Evolutionary conservation across 257 asterid species (phyloP), one percentile per base, ranked within the genome.

Genomic region (Hygrophila difformis): DNA sequence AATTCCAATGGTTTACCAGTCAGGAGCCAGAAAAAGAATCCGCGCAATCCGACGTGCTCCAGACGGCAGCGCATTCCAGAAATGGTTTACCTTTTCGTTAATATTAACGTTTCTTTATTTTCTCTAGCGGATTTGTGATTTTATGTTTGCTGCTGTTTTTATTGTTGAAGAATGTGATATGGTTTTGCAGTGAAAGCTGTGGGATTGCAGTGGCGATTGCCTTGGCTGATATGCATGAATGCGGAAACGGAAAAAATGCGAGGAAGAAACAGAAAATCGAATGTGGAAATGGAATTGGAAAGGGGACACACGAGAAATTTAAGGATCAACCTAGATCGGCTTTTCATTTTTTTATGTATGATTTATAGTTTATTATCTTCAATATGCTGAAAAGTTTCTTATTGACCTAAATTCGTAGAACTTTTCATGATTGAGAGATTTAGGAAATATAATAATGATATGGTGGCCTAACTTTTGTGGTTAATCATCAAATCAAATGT

Each of bases 51-150:
- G 44, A 35, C 84, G 87, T 47, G 87, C 70, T 31, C 81, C 92
- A 4, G 71, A 79, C 31, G 84, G 92, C 61, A 79, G 85, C 63
- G 87, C 92, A 14, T 83, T 79, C 57, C 62, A 58, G 17, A 73
- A 56, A 56, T 76, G 92, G 92, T 83, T 40, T n/a, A 19, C 24
- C n/a, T 16, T 19, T 7, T 12, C 9, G 29, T 16, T 8, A 50
- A 13, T 7, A 34, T 9, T 7, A 34, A 5, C 3, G 31, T 29
- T 34, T 11, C 11, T 16, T 11, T 10, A 10, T 12, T 6, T 11
- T 16, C 12, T 14, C 23, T 1, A 11, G 16, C 15, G 8, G 37
- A 39, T 40, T 28, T 17, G n/a, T 3, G 12, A 23, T 12, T 12
- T 12, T 29, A 9, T 13, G 4, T 33, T 11, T 44, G 19, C 12